Evolutionary conservation across 2,329 filamentous ascomycete species (phyloP).

Genomic region (Fusarium udum): DNA sequence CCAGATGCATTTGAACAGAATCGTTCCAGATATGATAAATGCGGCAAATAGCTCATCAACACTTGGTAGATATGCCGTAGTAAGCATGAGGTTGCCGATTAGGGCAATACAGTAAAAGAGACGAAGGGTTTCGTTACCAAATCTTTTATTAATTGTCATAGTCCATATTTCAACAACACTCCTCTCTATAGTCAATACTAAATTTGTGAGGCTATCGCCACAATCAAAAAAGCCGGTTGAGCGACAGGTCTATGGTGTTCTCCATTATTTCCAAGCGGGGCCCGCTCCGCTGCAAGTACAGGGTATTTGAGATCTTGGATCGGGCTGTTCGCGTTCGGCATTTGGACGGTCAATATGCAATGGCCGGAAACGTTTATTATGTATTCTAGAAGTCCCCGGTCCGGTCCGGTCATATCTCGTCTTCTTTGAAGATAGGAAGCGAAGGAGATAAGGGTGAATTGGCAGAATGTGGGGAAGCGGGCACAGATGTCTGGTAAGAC

Average conservation of each 20-base stretch:
- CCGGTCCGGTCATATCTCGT: conserved; percentile 24
- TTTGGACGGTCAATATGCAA: conserved; percentile 15
- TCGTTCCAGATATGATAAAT: neutral
- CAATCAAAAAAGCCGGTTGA: neutral
- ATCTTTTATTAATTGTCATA: no score
- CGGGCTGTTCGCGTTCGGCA: conserved; percentile 28
- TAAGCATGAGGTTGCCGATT: neutral
- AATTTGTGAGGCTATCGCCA: conserved; percentile 34
- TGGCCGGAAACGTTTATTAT: neutral
- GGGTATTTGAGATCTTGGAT: conserved; percentile 25
- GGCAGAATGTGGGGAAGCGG: conserved; percentile 5
- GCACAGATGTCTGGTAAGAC: conserved; percentile 11
- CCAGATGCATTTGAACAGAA: no score
- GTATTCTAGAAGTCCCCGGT: conserved; percentile 3
- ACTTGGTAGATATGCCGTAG: neutral
- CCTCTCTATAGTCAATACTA: no score
- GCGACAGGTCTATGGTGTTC: conserved; percentile 36
- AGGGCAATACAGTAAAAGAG: neutral
- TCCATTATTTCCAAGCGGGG: neutral
- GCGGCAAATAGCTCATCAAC: neutral
- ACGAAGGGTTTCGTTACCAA: neutral
- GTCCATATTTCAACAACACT: neutral
- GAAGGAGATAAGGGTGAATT: neutral
- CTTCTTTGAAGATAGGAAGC: conserved; percentile 3
- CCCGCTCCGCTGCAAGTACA: conserved; percentile 18